phyloP scores from a whole-genome alignment of 768 basidiomycete species.

The Daedalea quercina region DNA sequence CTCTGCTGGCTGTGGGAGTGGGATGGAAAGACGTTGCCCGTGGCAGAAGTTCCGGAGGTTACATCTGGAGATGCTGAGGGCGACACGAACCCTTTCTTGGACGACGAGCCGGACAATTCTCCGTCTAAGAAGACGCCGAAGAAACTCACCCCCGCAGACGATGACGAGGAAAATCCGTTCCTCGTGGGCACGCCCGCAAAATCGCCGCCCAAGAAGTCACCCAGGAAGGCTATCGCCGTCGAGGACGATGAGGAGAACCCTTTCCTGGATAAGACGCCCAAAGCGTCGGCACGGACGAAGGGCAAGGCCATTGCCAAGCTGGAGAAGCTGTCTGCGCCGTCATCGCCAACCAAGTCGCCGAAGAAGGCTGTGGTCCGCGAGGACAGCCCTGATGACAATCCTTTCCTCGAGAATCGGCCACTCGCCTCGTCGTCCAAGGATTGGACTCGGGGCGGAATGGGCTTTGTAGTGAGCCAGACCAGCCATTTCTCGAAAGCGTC shows the following conservation, averaged over 20 bases:
- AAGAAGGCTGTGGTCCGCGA: constrained; percentile 9
- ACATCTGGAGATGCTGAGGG: constrained; percentile 9
- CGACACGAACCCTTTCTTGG: constrained; percentile 43
- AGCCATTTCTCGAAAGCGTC: constrained; percentile 65
- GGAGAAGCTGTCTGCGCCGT: constrained; percentile 40
- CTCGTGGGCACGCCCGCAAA: neutral
- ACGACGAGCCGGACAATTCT: constrained; percentile 23
- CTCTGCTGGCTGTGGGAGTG: constrained; percentile 92
- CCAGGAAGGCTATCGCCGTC: constrained; percentile 3
- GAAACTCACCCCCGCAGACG: neutral
- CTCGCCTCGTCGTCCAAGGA: constrained; percentile 35
- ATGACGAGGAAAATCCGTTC: no score
- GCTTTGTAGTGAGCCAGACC: constrained; percentile 64
- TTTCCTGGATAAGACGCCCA: constrained; percentile 43
- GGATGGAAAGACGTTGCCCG: constrained; percentile 47
- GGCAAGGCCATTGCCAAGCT: constrained; percentile 4
- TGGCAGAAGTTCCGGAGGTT: constrained; percentile 5
- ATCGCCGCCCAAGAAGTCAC: neutral
- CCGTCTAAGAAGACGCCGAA: neutral
- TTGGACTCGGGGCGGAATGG: constrained; percentile 80
- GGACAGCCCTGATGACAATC: constrained; percentile 53
- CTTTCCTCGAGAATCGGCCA: constrained; percentile 46
- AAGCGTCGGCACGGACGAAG: neutral
- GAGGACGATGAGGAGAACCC: constrained; percentile 60
- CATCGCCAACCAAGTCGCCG: neutral